phyloP scores from a whole-genome alignment of 139 green algal genomes.

The Nannochloris sp. region DNA sequence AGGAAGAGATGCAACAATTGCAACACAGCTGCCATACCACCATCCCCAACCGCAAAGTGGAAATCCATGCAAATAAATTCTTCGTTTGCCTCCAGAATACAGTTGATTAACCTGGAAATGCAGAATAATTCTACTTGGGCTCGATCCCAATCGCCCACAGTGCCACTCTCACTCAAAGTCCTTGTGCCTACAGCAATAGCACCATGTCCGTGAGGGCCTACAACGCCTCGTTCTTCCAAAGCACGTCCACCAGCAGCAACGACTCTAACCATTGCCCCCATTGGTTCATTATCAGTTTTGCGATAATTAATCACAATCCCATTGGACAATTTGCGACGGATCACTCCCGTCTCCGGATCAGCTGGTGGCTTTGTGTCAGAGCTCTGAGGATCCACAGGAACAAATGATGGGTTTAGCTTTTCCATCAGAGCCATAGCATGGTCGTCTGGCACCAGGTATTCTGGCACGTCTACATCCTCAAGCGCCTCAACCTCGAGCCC shows the following conservation, averaged over 20 bases:
- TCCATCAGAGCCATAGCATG: slow-evolving; percentile 42
- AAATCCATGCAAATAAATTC: slow-evolving; percentile 94
- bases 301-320: slow-evolving; percentile 90
- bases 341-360: slow-evolving; percentile 45
- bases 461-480: slow-evolving; percentile 64
- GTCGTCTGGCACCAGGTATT: slow-evolving; percentile 62
- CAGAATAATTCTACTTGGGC: slow-evolving; percentile 94
- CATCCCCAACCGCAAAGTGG: slow-evolving; percentile 67
- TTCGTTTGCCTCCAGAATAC: slow-evolving; percentile 85
- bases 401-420: slow-evolving; percentile 58
- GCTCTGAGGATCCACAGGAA: slow-evolving; percentile 28
- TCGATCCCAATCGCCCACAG: slow-evolving; percentile 65
- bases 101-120: slow-evolving; percentile 90
- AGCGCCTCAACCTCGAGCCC: slow-evolving; percentile 38
- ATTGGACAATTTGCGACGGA: slow-evolving; percentile 83
- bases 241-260: slow-evolving; percentile 69
- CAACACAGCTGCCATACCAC: slow-evolving; percentile 33
- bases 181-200: slow-evolving; percentile 70
- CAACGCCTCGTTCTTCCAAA: slow-evolving; percentile 29
- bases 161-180: slow-evolving; percentile 73
- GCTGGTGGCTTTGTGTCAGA: neutral
- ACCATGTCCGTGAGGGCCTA: slow-evolving; percentile 54
- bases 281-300: slow-evolving; percentile 80
- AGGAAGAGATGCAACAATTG: slow-evolving; percentile 72
- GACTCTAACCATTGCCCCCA: slow-evolving; percentile 75